Conservation (phyloP, 1,284 basidiomycete genomes). For the Leccinum brunneo-olivaceum region DNA sequence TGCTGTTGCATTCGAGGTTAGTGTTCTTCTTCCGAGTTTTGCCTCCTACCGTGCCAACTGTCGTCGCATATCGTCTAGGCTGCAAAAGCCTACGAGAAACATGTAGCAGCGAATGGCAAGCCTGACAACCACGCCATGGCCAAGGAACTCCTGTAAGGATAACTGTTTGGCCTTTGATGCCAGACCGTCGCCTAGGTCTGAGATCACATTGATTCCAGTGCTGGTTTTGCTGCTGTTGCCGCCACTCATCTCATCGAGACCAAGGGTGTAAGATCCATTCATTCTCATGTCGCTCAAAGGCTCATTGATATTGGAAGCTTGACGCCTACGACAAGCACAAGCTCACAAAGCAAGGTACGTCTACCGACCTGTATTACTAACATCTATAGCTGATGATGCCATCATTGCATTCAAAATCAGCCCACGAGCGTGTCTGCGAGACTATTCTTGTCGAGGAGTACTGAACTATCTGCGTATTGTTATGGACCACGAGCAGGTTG, state of each 20-base stretch:
- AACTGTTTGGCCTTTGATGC: background rate
- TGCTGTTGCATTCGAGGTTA: slow-evolving; percentile 15
- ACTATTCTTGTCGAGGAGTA: background rate
- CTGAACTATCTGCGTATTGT: background rate
- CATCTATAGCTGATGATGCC: background rate
- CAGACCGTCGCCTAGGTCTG: background rate
- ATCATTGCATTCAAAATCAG: background rate
- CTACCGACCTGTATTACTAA: background rate
- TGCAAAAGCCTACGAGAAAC: slow-evolving; percentile 13
- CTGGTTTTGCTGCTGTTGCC: slow-evolving; percentile 12
- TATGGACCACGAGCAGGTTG: background rate
- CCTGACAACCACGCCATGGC: slow-evolving; percentile 17
- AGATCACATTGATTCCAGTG: slow-evolving; percentile 6
- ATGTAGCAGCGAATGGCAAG: slow-evolving; percentile 6
- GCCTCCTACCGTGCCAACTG: background rate
- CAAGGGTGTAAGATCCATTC: slow-evolving; percentile 16
- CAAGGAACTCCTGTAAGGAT: slow-evolving; percentile 14
- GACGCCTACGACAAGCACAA: slow-evolving; percentile 10
- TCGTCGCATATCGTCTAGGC: slow-evolving; percentile 1
- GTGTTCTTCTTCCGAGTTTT: background rate
- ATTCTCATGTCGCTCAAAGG: background rate
- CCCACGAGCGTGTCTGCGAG: background rate
- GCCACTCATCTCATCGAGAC: slow-evolving; percentile 14
- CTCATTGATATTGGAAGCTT: slow-evolving; percentile 1
- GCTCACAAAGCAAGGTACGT: slow-evolving; percentile 4